Evolutionary conservation across 192 early-diverging fungal species (phyloP), one percentile per base, ranked within the genome.

Genomic region (Mortierella hygrophila): DNA sequence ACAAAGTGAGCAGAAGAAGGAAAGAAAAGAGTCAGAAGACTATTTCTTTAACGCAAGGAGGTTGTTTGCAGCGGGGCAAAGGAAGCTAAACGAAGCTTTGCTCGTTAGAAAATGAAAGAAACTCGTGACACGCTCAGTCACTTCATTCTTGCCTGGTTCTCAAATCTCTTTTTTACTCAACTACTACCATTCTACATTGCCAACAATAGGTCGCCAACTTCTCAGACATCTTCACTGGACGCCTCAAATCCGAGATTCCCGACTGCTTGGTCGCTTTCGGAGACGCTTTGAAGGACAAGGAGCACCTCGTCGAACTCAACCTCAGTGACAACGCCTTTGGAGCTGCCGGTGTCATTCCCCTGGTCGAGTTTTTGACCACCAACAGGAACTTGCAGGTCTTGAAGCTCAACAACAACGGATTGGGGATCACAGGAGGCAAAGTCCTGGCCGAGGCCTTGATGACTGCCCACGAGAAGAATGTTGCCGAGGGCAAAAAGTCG

Each of bases 311-410:
- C n/a, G 95, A 97, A 86, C 90, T 97, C 37, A 94, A 97, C 88
- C 84, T 98, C 29, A 96, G 93, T 13, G 97, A 99, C 88, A 99
- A 99, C 80, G 98, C 98, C n/a, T 99, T 99, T 90, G 98, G 98
- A 26, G 97, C 98, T 20, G 94, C 95, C 49, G 98, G 98, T 41
- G 97, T 97, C 40, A 91, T 94, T 52, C 97, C 97, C 8, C 92
- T 99, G 90, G 90, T 96, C 23, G 91, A 94, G 44, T 96, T 99
- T 70, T 88, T 99, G 65, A 94, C 92, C 83, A 93, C 95, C 80
- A 97, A 96, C 84, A 91, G 93, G 29, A 91, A 92, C 52, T 92
- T 99, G 38, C 93, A 97, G 77, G 92, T 94, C 32, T 92, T 99
- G n/a, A 93, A 93, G 82, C 90, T 99, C 41, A 97, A 99, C 92